Base-by-base conservation (phyloP, 2,329 filamentous ascomycete species). In the Diaporthe destruens region DNA sequence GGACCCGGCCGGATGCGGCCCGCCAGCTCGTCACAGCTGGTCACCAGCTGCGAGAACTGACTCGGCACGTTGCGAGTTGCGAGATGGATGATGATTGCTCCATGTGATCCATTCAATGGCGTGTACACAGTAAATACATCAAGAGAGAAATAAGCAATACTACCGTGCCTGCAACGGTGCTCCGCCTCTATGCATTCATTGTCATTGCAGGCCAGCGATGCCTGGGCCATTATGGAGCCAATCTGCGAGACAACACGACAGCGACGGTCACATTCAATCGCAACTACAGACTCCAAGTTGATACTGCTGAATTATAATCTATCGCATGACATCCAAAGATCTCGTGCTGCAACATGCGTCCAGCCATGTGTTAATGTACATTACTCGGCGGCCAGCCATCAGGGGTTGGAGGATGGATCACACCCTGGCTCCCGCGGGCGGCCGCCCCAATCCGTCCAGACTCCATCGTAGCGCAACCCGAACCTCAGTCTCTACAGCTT, bases 401-500 rank as follows among this genome's bases (percentile, higher is more conserved):
- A 54, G 39, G 42, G 34, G 57, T 61, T 18, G 6, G 53, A 20
- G 16, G 32, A 47, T n/a, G 11, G 47, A 47, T 53, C 36, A 34
- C 29, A 65, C 68, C 55, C 39, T 34, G 66, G 56, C 12, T 34
- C 47, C 71, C 66, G 65, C 54, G 59, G 59, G 39, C 25, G 59
- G 29, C 73, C 73, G 49, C 55, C 36, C 73, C 73, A 72, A 36
- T 72, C 71, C 36, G 73, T 74, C 73, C 73, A 74, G 11, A 49
- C 63, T 55, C 73, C 73, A 18, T 72, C 69, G 12, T 72, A 74
- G 8, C 73, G 73, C 71, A 72, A 23, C 23, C 71, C 73, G 66
- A 71, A 71, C 56, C 73, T 71, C 61, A 69, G 12, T 63, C 61
- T 79, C 86, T 91, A 95, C 85, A 97, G 86, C 89, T 97, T 97